These are phyloP conservation scores for Celoporthe dispersa DNA, from an alignment of 2,329 filamentous ascomycete species.

Conservation along the genomic window DNA sequence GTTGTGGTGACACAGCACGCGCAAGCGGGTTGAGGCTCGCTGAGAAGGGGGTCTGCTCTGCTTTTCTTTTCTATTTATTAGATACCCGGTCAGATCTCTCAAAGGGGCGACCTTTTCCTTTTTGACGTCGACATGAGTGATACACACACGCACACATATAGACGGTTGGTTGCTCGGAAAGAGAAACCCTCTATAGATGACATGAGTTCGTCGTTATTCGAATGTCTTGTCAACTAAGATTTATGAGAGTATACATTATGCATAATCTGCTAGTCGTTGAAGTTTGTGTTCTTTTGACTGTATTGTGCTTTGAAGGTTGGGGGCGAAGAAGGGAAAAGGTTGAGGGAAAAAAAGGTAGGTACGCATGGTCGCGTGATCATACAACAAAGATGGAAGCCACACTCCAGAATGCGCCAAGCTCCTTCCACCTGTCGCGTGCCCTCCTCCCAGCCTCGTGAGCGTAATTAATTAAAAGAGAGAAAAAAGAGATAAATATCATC, in stretches of 20 bases:
- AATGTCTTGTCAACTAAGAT: background rate
- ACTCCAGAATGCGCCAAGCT: background rate
- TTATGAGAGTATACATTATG: background rate
- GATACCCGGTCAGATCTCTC: conserved; percentile 27
- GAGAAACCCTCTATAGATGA: background rate
- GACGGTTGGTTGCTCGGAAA: background rate
- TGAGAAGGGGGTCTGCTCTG: conserved; percentile 2
- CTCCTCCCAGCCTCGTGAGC: background rate
- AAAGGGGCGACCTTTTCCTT: conserved; percentile 14
- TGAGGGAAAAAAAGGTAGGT: no score
- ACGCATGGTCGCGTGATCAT: background rate
- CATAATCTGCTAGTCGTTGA: background rate
- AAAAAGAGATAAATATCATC: background rate
- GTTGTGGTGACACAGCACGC: background rate
- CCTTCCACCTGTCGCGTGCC: background rate
- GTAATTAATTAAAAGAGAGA: background rate
- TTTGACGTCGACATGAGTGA: conserved; percentile 13
- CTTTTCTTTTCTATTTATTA: conserved; percentile 11
- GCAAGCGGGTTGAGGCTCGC: background rate
- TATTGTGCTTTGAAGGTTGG: no score
- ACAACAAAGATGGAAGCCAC: background rate
- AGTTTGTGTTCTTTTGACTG: no score
- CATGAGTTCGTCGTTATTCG: background rate
- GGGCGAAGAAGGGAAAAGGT: no score
- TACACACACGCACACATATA: background rate